A percentile compares a stretch with the other conserved stretches of the same genome.
Evolutionary conservation across 106 monocot genomes (phyloP).

Genomic region (Dioscorea alata): DNA sequence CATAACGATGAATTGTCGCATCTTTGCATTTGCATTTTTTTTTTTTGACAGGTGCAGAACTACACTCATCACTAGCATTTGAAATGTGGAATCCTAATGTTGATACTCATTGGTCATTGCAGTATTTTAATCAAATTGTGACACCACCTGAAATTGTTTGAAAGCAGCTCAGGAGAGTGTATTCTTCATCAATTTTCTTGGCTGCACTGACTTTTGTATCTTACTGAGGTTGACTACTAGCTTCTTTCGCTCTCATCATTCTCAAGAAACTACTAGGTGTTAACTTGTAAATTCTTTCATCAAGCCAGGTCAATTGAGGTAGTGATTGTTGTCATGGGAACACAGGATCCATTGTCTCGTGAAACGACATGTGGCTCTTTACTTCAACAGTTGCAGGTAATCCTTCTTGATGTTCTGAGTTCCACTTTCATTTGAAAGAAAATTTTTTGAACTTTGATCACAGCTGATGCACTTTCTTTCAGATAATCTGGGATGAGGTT

Average conservation of each 20-base stretch:
- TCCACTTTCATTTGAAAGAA: background rate
- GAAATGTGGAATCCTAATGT: no score
- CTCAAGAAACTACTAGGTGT: background rate
- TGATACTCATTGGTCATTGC: no score
- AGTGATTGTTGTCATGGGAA: conserved; percentile 35
- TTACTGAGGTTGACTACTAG: background rate
- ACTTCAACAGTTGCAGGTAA: conserved; percentile 61
- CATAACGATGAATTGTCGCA: no score
- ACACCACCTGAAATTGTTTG: no score
- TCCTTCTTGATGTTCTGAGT: background rate
- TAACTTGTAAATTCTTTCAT: background rate
- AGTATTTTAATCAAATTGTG: no score
- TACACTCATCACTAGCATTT: no score
- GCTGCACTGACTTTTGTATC: background rate
- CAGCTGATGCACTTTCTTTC: background rate
- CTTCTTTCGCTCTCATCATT: background rate
- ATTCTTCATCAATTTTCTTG: background rate
- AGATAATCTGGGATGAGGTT: conserved; percentile 97
- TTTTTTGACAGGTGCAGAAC: no score
- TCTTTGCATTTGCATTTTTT: no score
- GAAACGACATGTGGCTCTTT: conserved; percentile 50
- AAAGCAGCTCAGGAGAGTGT: no score
- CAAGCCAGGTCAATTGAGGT: conserved; percentile 1
- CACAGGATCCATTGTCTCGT: conserved; percentile 20
- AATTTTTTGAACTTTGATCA: background rate